Evolutionary conservation across 352 stramenopile genomes (phyloP).

Genomic region (Phytophthora podocarpi): DNA sequence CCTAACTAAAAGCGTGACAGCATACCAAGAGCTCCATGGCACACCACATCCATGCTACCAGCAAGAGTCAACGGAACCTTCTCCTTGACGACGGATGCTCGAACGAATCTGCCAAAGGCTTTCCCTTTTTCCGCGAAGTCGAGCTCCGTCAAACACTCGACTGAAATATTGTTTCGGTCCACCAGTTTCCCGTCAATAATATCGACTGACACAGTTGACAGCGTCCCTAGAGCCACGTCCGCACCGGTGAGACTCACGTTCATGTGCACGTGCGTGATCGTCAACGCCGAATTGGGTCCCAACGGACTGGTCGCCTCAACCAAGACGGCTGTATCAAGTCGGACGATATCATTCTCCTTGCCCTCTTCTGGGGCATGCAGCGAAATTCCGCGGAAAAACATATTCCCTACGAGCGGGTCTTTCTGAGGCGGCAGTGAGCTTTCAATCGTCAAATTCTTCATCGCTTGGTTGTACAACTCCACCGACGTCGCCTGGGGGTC

Average conservation of each 20-base stretch:
- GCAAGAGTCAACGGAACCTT: slow-evolving; percentile 51
- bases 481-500: slow-evolving; percentile 61
- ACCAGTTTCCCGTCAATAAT: slow-evolving; percentile 63
- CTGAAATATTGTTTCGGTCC: slow-evolving; percentile 71
- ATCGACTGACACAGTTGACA: slow-evolving; percentile 57
- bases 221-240: slow-evolving; percentile 48
- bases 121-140: slow-evolving; percentile 45
- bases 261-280: slow-evolving; percentile 66
- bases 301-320: slow-evolving; percentile 77
- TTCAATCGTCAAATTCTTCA: slow-evolving; percentile 75
- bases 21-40: slow-evolving; percentile 67
- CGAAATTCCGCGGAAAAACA: slow-evolving; percentile 70
- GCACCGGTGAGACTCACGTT: slow-evolving; percentile 52
- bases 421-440: slow-evolving; percentile 62
- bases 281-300: slow-evolving; percentile 59
- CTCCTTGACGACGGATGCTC: slow-evolving; percentile 57
- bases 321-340: slow-evolving; percentile 53
- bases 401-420: slow-evolving; percentile 58
- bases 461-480: slow-evolving; percentile 72
- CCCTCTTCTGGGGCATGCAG: slow-evolving; percentile 49
- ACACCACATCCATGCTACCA: slow-evolving; percentile 67
- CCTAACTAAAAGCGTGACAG: background rate
- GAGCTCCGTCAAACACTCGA: slow-evolving; percentile 61
- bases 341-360: slow-evolving; percentile 51
- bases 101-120: slow-evolving; percentile 72